Percentiles rank a stretch among this genome's conserved stretches.
Evolutionary conservation across 1,284 basidiomycete genomes (phyloP).

Genomic region (Xerocomus subilludens): DNA sequence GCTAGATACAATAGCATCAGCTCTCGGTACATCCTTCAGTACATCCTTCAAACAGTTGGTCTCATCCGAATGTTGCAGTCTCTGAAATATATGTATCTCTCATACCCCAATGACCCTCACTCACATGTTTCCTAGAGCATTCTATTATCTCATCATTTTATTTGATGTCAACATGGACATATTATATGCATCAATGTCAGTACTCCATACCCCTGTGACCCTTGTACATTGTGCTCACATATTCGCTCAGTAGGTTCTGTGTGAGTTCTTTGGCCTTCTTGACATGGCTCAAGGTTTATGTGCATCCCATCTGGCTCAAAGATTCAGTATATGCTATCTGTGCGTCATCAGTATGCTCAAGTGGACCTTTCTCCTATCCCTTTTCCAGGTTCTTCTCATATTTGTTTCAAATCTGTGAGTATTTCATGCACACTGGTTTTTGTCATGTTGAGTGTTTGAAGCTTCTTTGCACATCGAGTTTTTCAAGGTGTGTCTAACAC

Average conservation of each 20-base stretch:
- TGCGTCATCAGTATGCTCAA: constrained; percentile 33
- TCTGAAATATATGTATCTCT: constrained; percentile 52
- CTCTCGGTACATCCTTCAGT: constrained; percentile 35
- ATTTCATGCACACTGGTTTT: not conserved
- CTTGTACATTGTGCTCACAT: constrained; percentile 8
- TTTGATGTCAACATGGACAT: constrained; percentile 51
- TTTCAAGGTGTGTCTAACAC: constrained; percentile 45
- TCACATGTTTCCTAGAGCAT: constrained; percentile 46
- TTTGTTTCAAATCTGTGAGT: constrained; percentile 54
- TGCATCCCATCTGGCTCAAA: constrained; percentile 30
- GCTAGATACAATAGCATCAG: constrained; percentile 44
- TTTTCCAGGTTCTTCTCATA: constrained; percentile 48
- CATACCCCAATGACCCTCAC: not conserved
- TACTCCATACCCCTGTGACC: not conserved
- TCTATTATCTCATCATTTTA: constrained; percentile 55
- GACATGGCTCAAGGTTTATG: constrained; percentile 2
- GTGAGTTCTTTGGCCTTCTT: constrained; percentile 44
- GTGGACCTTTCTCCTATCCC: not conserved
- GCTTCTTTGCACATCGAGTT: constrained; percentile 54
- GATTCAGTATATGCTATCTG: constrained; percentile 54
- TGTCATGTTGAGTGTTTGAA: constrained; percentile 31
- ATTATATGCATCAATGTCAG: constrained; percentile 55
- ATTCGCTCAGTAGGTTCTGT: constrained; percentile 52
- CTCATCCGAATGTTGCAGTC: constrained; percentile 43
- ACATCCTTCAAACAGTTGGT: not conserved